A percentile compares a stretch with the other conserved stretches of the same genome.
Conservation (phyloP, 805 yeast genomes). For the Candida stauntonica region DNA sequence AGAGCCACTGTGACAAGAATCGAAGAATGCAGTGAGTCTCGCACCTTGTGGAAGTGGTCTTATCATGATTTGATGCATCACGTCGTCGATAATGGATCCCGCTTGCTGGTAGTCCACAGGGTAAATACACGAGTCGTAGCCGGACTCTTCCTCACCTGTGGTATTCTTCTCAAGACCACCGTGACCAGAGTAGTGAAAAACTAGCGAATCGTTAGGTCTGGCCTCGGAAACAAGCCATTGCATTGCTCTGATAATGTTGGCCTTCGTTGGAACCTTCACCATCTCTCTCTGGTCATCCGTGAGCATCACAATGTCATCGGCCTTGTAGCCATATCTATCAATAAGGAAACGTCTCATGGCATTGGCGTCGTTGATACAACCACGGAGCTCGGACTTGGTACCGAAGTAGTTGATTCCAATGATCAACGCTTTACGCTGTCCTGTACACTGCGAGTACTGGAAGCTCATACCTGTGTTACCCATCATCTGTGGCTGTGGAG, state of each 20-base stretch:
- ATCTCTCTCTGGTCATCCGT: conserved; percentile 41
- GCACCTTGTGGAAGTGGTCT: conserved; percentile 60
- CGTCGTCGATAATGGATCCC: conserved; percentile 65
- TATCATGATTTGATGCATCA: conserved; percentile 58
- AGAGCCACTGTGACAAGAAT: conserved; percentile 75
- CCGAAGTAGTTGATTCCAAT: conserved; percentile 70
- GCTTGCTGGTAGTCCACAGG: conserved; percentile 58
- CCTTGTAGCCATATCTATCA: conserved; percentile 20
- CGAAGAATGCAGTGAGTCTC: conserved; percentile 65
- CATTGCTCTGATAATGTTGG: conserved; percentile 67
- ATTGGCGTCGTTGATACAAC: conserved; percentile 67
- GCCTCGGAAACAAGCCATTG: conserved; percentile 70
- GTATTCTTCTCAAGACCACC: conserved; percentile 62
- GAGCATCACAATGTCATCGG: conserved; percentile 42
- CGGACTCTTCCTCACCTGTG: conserved; percentile 61
- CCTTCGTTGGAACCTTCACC: conserved; percentile 47
- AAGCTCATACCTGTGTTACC: conserved; percentile 20
- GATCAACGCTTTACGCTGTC: conserved; percentile 59
- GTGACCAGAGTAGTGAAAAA: conserved; percentile 74
- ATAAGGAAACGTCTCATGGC: conserved; percentile 39
- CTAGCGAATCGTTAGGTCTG: conserved; percentile 53
- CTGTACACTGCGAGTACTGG: conserved; percentile 56
- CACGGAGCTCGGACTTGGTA: conserved; percentile 47
- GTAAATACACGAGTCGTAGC: conserved; percentile 56
- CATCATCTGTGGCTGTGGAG: conserved; percentile 17